A percentile compares a stretch with the other conserved stretches of the same genome.
Conservation (phyloP, 257 asterid species). For the Salvia miltiorrhiza region DNA sequence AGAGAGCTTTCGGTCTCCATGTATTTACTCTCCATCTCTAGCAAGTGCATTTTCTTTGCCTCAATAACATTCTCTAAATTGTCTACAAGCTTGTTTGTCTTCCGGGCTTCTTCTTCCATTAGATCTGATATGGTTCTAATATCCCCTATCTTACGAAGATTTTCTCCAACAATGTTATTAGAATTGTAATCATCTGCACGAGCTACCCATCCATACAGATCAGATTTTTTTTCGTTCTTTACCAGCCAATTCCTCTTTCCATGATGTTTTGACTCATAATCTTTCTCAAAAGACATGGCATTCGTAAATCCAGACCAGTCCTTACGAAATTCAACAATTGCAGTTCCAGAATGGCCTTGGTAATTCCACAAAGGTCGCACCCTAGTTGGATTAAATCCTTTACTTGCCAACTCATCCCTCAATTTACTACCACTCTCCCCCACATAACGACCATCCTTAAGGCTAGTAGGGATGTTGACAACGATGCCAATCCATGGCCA, state of each 20-base stretch:
- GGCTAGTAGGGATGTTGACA: conserved; percentile 49
- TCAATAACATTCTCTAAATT: conserved; percentile 67
- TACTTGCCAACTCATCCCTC: conserved; percentile 49
- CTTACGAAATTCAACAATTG: conserved; percentile 63
- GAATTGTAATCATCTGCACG: conserved; percentile 66
- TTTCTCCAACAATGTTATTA: conserved; percentile 53
- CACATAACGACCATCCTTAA: conserved; percentile 56
- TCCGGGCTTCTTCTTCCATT: conserved; percentile 68
- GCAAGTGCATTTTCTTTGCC: conserved; percentile 54
- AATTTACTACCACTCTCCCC: conserved; percentile 69
- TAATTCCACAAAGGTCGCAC: conserved; percentile 75
- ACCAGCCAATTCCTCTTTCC: conserved; percentile 63
- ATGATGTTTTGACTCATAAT: conserved; percentile 54
- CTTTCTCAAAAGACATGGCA: conserved; percentile 75
- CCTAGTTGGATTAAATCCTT: conserved; percentile 69
- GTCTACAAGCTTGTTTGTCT: conserved; percentile 55
- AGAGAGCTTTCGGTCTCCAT: conserved; percentile 56
- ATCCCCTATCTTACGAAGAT: conserved; percentile 70
- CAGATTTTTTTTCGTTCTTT: conserved; percentile 31
- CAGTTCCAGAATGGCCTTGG: conserved; percentile 70
- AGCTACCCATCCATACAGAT: conserved; percentile 75
- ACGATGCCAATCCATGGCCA: conserved; percentile 86
- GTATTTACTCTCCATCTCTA: conserved; percentile 58
- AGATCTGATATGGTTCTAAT: conserved; percentile 61
- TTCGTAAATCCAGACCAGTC: conserved; percentile 75